Evolutionary conservation across 148 eudicot species (phyloP).

Genomic region (Dysphania ambrosioides): DNA sequence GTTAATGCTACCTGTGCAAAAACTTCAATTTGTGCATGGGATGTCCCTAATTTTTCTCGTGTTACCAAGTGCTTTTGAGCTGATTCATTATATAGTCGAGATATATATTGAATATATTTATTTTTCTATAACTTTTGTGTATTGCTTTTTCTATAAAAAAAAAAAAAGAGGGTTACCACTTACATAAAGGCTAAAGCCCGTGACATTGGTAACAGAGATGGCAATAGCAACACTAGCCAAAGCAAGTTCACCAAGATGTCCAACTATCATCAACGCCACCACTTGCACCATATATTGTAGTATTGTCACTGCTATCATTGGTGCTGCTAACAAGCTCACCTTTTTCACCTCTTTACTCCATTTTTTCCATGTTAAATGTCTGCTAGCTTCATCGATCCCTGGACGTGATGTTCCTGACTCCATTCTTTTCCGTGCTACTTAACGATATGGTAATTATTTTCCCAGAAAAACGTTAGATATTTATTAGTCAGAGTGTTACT

Average conservation of each 20-base stretch:
- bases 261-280: slow-evolving; percentile 34
- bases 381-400: not conserved
- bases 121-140: no score
- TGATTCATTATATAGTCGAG: not conserved
- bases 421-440: no score
- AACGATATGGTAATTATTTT: no score
- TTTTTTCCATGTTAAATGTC: not conserved
- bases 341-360: slow-evolving; percentile 29
- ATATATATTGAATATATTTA: no score
- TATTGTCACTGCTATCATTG: slow-evolving; percentile 37
- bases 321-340: slow-evolving; percentile 31
- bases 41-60: not conserved
- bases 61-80: not conserved
- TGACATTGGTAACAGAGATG: slow-evolving; percentile 41
- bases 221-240: slow-evolving; percentile 45
- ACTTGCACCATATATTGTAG: slow-evolving; percentile 34
- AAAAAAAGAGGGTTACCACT: slow-evolving; percentile 11
- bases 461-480: no score
- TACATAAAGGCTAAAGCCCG: slow-evolving; percentile 47
- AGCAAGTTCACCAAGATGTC: slow-evolving; percentile 41
- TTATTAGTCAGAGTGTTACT: no score
- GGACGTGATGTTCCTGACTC: not conserved
- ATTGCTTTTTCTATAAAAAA: not conserved
- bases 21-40: no score
- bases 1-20: no score